Evolutionary conservation across 1,284 basidiomycete genomes (phyloP), one percentile per base, ranked within the genome.

Genomic region (Wallemia hederae): DNA sequence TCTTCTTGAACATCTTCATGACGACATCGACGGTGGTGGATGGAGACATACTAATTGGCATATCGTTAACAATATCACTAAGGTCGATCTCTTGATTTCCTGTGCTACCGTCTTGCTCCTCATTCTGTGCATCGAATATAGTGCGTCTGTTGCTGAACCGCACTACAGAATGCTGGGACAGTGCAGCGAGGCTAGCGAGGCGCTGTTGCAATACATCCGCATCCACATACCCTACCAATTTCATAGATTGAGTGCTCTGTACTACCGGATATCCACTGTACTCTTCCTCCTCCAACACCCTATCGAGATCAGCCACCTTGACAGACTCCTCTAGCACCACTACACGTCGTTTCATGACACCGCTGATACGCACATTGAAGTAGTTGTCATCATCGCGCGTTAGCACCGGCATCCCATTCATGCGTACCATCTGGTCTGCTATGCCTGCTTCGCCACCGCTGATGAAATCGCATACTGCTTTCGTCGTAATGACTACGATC

Each of bases 401-500:
- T 62, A 99, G 74, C 74, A 92, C 91, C 0, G 94, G 94, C 71
- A 84, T 98, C 11, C 91, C 92, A 68, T 94, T 97, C 72, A 98
- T 92, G 24, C 82, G 79, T 67, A 99, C 98, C 78, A 85, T 88
- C 69, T 96, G 89, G 65, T 98, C 94, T 2, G 92, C 89, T 64
- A 98, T 96, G 1, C 94, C 94, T 59, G 79, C 85, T 14, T 82
- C 83, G 24, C 89, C 89, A 58, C 39, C 39, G n/a, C 39, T 49
- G 5, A 97, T 77, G 66, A 88, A 83, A 68, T 99, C 94, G n/a
- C 87, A 87, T 15, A 98, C 90, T 5, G 89, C 88, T 72, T 97
- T 98, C 17, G 94, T 96, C 31, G 94, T 90, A 33, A 97, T 74
- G 25, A 97, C 76, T 0, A 96, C 90, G 66, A 99, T 91, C 94